Evolutionary conservation across 164 flowering plant species (phyloP).

Genomic region (Hamamelis virginiana): DNA sequence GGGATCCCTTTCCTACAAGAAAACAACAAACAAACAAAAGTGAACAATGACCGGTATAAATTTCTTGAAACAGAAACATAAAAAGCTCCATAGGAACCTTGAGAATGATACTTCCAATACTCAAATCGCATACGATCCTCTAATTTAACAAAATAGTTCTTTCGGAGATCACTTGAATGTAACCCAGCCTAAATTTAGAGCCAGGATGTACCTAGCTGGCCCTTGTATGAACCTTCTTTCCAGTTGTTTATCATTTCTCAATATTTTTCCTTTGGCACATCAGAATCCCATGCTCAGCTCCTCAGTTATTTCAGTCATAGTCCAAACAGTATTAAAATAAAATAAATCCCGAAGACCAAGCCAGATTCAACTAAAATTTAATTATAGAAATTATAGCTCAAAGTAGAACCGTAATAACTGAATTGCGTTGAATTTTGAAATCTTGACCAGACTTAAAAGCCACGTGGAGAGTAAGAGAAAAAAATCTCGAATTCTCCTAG

Average conservation of each 20-base stretch:
- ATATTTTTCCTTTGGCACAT: background rate
- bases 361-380: background rate
- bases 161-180: background rate
- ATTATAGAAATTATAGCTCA: background rate
- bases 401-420: background rate
- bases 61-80: background rate
- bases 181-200: background rate
- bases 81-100: background rate
- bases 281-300: background rate
- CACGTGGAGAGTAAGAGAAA: no score
- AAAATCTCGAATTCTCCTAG: no score
- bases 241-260: background rate
- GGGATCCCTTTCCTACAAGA: slow-evolving; percentile 80
- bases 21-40: background rate
- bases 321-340: background rate
- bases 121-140: background rate
- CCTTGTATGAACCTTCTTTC: background rate
- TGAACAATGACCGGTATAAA: background rate
- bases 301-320: background rate
- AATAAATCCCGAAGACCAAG: background rate
- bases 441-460: background rate
- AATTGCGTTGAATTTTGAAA: background rate
- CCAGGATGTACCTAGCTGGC: background rate
- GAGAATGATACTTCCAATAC: slow-evolving; percentile 1
- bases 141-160: background rate